These are phyloP conservation scores for Flaveria sonorensis DNA, from an alignment of 129 eudicot genomes.

Conservation along the genomic window DNA sequence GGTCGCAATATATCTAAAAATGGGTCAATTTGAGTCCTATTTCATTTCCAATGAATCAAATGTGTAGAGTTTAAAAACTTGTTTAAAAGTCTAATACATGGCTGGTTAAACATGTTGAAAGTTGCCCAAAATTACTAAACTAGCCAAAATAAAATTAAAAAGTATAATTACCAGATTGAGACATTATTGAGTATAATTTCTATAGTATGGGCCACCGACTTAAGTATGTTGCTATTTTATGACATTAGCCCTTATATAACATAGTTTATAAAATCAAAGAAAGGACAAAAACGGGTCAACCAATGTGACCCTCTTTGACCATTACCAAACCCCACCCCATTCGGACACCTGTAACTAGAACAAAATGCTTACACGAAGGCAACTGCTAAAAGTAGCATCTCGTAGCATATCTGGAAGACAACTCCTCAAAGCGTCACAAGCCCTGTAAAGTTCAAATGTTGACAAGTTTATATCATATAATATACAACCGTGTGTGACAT, in stretches of 20 bases:
- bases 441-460: conserved; percentile 46
- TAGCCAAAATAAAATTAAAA: no score
- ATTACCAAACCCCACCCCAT: no score
- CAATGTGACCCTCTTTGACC: no score
- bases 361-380: conserved; percentile 71
- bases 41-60: background rate
- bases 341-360: background rate
- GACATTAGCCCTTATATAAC: no score
- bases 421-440: conserved; percentile 76
- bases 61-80: background rate
- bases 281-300: no score
- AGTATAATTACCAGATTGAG: no score
- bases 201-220: no score
- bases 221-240: no score
- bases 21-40: background rate
- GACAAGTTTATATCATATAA: conserved; percentile 13
- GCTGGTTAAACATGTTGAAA: background rate
- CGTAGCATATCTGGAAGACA: conserved; percentile 79
- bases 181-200: no score
- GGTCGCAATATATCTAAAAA: background rate
- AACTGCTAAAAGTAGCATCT: conserved; percentile 73
- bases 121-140: background rate
- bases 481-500: background rate
- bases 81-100: background rate
- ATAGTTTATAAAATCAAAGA: no score